Evolutionary conservation across 345 rosid genomes (phyloP), one percentile per base, ranked within the genome.

Genomic region (Mangifera indica): DNA sequence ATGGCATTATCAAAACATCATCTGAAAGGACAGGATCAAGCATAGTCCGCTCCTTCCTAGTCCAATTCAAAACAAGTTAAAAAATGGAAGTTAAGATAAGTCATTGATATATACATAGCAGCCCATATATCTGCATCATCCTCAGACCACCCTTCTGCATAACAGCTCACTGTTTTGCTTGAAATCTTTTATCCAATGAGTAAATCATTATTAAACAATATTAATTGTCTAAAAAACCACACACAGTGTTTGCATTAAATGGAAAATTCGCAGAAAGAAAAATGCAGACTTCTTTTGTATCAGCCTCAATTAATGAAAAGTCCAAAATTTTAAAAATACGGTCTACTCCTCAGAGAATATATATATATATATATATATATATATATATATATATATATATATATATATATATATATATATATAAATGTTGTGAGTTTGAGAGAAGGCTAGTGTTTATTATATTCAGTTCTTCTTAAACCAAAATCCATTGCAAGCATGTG

Each of bases 11-110:
- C 77, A 82, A 53, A 12, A 78, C 87, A 62, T 85, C 87, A 78
- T 87, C 70, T 18, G 96, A 83, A 56, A 92, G 92, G 66, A 87
- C 54, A 52, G 87, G 70, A 63, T 89, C 93, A 66, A 90, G 87
- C 76, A 79, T 72, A 26, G 96, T 86, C 77, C 98, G 78, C 54
- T 89, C 92, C 79, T 85, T 95, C 98, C 99, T 95, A 73, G 49
- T 66, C 67, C 48, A 55, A 69, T 29, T 17, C 55, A 24, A 49
- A 63, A 11, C 40, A 67, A 25, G 54, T 46, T n/a, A 26, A 49
- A 62, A 56, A 45, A n/a, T 49, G 60, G 18, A 46, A 37, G 11
- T 24, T 42, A 13, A 55, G 17, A 64, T 51, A 56, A 71, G 25
- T 54, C 65, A 62, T 71, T 44, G 40, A 24, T 37, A 5, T 37